Conservation (phyloP, 1,284 basidiomycete genomes). For the Irpex sp. region DNA sequence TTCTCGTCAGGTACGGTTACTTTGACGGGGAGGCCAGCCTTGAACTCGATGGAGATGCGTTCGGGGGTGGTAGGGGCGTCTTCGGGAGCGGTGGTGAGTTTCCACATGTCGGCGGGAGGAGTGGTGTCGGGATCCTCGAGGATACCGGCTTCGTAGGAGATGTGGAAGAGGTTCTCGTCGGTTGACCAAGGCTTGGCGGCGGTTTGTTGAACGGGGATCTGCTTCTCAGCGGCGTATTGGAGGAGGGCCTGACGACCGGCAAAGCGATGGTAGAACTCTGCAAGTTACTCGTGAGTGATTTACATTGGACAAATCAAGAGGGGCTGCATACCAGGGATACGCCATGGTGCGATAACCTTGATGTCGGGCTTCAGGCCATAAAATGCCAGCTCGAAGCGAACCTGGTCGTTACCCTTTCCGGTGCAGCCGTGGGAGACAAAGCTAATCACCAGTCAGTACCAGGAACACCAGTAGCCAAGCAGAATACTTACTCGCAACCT, state of each 20-base stretch:
- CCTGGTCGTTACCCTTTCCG: slow-evolving; percentile 99
- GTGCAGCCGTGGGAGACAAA: slow-evolving; percentile 99
- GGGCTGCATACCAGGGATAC: slow-evolving; percentile 71
- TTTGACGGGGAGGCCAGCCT: slow-evolving; percentile 82
- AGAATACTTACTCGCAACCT: slow-evolving; percentile 81
- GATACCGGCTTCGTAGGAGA: slow-evolving; percentile 99
- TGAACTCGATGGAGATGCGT: slow-evolving; percentile 82
- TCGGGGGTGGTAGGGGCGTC: slow-evolving; percentile 83
- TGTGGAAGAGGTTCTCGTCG: slow-evolving; percentile 99
- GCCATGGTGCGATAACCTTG: slow-evolving; percentile 99
- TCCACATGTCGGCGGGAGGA: slow-evolving; percentile 99
- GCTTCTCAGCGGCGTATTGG: slow-evolving; percentile 84
- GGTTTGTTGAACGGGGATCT: slow-evolving; percentile 94
- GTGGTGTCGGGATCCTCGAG: slow-evolving; percentile 96
- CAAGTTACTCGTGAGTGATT: background rate
- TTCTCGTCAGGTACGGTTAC: slow-evolving; percentile 52
- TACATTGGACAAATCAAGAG: background rate
- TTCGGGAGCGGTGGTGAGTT: slow-evolving; percentile 86
- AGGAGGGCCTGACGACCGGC: slow-evolving; percentile 93
- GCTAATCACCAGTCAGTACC: slow-evolving; percentile 35
- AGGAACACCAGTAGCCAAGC: background rate
- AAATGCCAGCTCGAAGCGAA: slow-evolving; percentile 98
- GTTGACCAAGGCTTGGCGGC: slow-evolving; percentile 99
- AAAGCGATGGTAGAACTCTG: slow-evolving; percentile 97
- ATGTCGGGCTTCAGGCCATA: slow-evolving; percentile 98